A percentile compares a stretch with the other conserved stretches of the same genome.
Conservation (phyloP, 306 rosid genomes). For the Phaseolus lunatus region DNA sequence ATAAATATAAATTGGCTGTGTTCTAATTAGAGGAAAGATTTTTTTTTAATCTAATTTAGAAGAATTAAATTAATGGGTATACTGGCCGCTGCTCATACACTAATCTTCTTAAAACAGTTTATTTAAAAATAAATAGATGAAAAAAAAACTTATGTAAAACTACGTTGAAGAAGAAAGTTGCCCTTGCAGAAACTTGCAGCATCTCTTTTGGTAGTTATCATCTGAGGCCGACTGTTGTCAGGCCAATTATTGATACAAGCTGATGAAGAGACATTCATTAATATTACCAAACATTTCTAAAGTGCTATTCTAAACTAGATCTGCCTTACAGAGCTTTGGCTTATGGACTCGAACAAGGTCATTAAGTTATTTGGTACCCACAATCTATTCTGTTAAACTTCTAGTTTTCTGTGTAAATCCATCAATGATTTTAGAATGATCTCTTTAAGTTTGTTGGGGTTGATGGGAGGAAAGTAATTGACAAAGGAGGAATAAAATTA, state of each 20-base stretch:
- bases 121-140: background rate
- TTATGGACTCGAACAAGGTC: conserved; percentile 2
- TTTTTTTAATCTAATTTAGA: background rate
- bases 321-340: conserved; percentile 1
- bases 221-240: background rate
- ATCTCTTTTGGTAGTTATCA: conserved; percentile 1
- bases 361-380: conserved; percentile 1
- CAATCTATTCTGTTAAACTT: background rate
- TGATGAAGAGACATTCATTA: background rate
- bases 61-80: conserved; percentile 5
- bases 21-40: background rate
- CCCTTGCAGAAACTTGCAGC: conserved; percentile 3
- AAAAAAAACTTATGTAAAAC: background rate
- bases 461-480: conserved; percentile 12
- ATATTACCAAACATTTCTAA: background rate
- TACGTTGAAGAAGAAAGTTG: background rate
- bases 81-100: background rate
- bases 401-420: background rate
- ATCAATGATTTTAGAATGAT: background rate
- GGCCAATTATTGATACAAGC: background rate
- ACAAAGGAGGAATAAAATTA: conserved; percentile 3
- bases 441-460: background rate
- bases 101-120: background rate
- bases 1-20: conserved; percentile 21
- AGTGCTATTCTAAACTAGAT: background rate